Base-by-base conservation (phyloP, 2,329 filamentous ascomycete genomes). In the Penicillium sp. region DNA sequence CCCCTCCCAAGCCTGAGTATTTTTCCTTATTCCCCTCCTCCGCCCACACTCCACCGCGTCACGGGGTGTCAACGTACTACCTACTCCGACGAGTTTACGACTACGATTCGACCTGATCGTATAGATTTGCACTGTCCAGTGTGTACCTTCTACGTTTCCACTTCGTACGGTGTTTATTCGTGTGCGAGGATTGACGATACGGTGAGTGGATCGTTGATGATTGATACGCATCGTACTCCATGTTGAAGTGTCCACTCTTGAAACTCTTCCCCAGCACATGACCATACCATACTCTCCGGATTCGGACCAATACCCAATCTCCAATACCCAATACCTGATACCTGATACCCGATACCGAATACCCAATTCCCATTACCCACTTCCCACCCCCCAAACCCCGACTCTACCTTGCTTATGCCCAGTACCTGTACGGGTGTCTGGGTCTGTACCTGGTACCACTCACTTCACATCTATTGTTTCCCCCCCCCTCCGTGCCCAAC, bases 401-500 rank as follows among this genome's bases (percentile, higher is more conserved):
- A 14, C 45, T 7, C 16, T 25, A 57, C 55, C 26, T 19, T 46
- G 25, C 43, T 42, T 26, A 40, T 55, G 48, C 28, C 42, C 26
- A 13, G 28, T 8, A 13, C 40, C 40, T 42, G 40, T 43, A 26
- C 22, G 22, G 14, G 43, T 46, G 26, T 22, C 25, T 26, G 11
- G 10, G 26, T 13, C 25, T 26, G 30, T 33, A 33, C 43, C 43
- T 3, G 33, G 11, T 30, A 33, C 11, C 16, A 16, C 35, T 26
- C 35, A n/a, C 19, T 19, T 22, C 43, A 13, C 30, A 7, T 25
- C 19, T 40, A 22, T 22, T 22, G 19, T 25, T 61, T 26, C 22
- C 37, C 62, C 51, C 40, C 51, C 52, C 56, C 55, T 57, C 58
- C 55, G 37, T 62, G 54, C 54, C 61, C 52, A 60, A 60, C 53